phyloP scores from a whole-genome alignment of 1,139 yeast genomes.

The Yamadazyma mexicana region DNA sequence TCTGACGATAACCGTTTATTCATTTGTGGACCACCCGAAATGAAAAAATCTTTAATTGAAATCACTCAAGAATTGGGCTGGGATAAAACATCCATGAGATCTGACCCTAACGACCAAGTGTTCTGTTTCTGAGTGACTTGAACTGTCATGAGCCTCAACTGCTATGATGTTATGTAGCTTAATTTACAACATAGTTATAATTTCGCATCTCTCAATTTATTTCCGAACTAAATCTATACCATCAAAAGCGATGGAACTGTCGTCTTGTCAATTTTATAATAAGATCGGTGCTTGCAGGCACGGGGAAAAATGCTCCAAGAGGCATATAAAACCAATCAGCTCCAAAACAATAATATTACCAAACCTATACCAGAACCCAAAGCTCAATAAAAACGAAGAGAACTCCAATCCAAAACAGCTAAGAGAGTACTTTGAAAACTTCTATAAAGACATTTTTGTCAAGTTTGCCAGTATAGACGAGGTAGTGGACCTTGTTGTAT shows the following conservation, averaged over 20 bases:
- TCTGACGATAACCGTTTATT: conserved; percentile 52
- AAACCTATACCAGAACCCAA: conserved; percentile 71
- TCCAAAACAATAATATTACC: conserved; percentile 69
- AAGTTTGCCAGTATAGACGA: conserved; percentile 69
- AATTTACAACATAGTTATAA: not conserved
- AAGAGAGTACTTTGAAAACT: conserved; percentile 57
- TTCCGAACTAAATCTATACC: too few species aligned
- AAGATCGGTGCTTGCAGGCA: conserved; percentile 94
- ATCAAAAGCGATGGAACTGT: too few species aligned
- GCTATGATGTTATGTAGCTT: not conserved
- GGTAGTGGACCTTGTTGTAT: conserved; percentile 65
- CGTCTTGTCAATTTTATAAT: conserved; percentile 56
- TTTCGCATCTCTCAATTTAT: conserved; percentile 2
- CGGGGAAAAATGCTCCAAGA: conserved; percentile 83
- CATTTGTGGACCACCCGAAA: conserved; percentile 76
- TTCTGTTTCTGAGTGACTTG: conserved; percentile 55
- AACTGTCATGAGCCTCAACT: not conserved
- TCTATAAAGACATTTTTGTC: conserved; percentile 71
- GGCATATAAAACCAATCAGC: conserved; percentile 67
- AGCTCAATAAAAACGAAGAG: conserved; percentile 34
- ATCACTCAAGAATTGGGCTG: conserved; percentile 63
- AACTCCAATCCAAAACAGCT: conserved; percentile 39
- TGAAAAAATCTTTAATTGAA: conserved; percentile 55
- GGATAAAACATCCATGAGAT: conserved; percentile 44
- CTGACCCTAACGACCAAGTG: conserved; percentile 63